Percentiles rank a stretch among this genome's conserved stretches.
Evolutionary conservation across 1,139 yeast genomes (phyloP).

Genomic region (Lipomyces yarrowii): DNA sequence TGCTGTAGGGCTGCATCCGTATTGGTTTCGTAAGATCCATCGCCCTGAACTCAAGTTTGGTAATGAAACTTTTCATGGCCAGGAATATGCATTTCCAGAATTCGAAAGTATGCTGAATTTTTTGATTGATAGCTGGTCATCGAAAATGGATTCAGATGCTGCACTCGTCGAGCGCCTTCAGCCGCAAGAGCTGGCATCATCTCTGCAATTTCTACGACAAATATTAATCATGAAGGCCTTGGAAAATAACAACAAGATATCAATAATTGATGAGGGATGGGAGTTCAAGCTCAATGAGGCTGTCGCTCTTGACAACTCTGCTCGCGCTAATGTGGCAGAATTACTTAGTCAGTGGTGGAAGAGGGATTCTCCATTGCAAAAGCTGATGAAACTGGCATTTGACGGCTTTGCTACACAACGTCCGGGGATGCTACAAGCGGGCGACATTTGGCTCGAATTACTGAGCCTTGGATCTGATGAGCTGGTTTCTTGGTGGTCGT

Average conservation of each 20-base stretch:
- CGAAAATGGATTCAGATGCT: neutral
- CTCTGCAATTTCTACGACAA: slow-evolving; percentile 45
- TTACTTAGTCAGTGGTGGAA: slow-evolving; percentile 7
- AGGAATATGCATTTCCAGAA: slow-evolving; percentile 28
- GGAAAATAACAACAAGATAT: slow-evolving; percentile 53
- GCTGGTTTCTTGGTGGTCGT: slow-evolving; percentile 34
- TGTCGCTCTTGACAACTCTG: slow-evolving; percentile 59
- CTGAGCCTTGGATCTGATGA: slow-evolving; percentile 39
- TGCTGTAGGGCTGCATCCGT: slow-evolving; percentile 65
- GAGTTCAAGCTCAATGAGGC: slow-evolving; percentile 70
- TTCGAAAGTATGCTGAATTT: slow-evolving; percentile 32
- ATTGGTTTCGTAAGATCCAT: slow-evolving; percentile 53
- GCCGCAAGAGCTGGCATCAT: slow-evolving; percentile 37
- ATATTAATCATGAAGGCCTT: slow-evolving; percentile 68
- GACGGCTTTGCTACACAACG: slow-evolving; percentile 42
- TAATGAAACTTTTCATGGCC: slow-evolving; percentile 13
- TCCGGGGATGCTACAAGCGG: slow-evolving; percentile 19
- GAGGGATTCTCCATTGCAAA: slow-evolving; percentile 27
- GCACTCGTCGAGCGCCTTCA: neutral
- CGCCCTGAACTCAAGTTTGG: slow-evolving; percentile 20
- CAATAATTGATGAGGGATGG: slow-evolving; percentile 79
- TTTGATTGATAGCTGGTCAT: slow-evolving; percentile 3
- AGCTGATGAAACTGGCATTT: slow-evolving; percentile 41
- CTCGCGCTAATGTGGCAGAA: slow-evolving; percentile 46
- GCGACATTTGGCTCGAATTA: slow-evolving; percentile 36